phyloP scores from a whole-genome alignment of 805 yeast species.

The Zygotorulaspora sp. region DNA sequence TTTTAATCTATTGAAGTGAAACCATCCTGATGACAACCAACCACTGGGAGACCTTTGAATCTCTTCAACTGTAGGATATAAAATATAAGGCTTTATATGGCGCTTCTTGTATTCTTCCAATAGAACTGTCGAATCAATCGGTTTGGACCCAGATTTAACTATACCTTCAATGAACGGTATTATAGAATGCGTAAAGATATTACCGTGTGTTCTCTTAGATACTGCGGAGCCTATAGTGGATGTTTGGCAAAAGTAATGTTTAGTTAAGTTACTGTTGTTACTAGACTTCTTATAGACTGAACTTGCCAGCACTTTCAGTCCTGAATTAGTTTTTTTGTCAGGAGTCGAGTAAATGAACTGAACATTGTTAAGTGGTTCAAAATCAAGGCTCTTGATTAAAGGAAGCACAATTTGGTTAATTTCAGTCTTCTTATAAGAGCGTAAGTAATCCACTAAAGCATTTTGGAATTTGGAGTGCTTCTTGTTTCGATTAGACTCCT shows the following conservation, averaged over 20 bases:
- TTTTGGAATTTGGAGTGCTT: constrained; percentile 38
- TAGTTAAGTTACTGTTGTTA: background rate
- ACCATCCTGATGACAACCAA: constrained; percentile 29
- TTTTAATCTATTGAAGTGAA: constrained; percentile 24
- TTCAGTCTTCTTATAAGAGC: constrained; percentile 37
- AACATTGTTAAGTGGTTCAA: constrained; percentile 43
- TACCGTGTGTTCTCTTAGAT: constrained; percentile 13
- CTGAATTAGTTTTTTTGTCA: constrained; percentile 35
- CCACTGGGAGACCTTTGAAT: constrained; percentile 21
- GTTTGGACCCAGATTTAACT: constrained; percentile 7
- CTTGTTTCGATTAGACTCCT: background rate
- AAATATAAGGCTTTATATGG: constrained; percentile 20
- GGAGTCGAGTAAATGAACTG: constrained; percentile 55
- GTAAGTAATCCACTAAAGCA: constrained; percentile 44
- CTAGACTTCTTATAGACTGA: constrained; percentile 17
- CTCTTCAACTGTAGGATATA: constrained; percentile 31
- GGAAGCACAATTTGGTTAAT: constrained; percentile 30
- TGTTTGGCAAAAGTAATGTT: constrained; percentile 34
- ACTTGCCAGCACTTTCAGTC: constrained; percentile 22
- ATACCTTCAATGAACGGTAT: constrained; percentile 22
- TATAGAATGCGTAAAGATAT: constrained; percentile 26
- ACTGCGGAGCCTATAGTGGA: constrained; percentile 33
- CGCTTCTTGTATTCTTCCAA: constrained; percentile 1
- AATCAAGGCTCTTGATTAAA: constrained; percentile 39
- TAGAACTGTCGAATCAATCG: constrained; percentile 4